phyloP scores from a whole-genome alignment of 2,329 filamentous ascomycete genomes.

The Colletotrichum eremochloae region DNA sequence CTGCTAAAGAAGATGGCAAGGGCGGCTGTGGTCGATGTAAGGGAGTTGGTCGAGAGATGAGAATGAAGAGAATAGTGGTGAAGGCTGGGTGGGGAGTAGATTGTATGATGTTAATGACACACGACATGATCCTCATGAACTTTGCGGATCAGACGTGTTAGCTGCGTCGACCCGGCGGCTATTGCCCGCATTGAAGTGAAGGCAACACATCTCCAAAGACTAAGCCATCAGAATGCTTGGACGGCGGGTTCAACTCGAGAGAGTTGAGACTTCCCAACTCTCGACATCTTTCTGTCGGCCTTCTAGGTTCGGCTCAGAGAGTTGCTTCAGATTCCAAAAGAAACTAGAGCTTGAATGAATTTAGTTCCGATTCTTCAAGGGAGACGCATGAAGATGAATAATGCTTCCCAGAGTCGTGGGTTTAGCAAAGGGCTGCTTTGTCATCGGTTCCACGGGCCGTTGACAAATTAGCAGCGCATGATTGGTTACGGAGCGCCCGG shows the following conservation, averaged over 20 bases:
- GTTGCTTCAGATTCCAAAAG: neutral
- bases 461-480: conserved; percentile 33
- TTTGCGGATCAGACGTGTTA: neutral
- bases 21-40: conserved; percentile 76
- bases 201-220: neutral
- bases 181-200: neutral
- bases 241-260: neutral
- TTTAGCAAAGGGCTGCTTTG: conserved; percentile 28
- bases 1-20: conserved; percentile 90
- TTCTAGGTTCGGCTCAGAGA: neutral
- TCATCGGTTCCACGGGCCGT: conserved; percentile 10
- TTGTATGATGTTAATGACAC: conserved; percentile 29
- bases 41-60: conserved; percentile 61
- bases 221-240: neutral
- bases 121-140: conserved; percentile 12
- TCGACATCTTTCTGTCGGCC: neutral
- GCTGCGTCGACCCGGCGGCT: neutral
- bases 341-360: neutral
- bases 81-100: neutral
- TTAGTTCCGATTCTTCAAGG: neutral
- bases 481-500: conserved; percentile 20
- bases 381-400: neutral
- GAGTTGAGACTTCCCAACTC: neutral
- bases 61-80: neutral
- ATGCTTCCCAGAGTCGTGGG: neutral